Percentiles rank a stretch among this genome's conserved stretches.
Evolutionary conservation across 2,329 filamentous ascomycete genomes (phyloP).

Genomic region (Colletotrichum orbiculare): DNA sequence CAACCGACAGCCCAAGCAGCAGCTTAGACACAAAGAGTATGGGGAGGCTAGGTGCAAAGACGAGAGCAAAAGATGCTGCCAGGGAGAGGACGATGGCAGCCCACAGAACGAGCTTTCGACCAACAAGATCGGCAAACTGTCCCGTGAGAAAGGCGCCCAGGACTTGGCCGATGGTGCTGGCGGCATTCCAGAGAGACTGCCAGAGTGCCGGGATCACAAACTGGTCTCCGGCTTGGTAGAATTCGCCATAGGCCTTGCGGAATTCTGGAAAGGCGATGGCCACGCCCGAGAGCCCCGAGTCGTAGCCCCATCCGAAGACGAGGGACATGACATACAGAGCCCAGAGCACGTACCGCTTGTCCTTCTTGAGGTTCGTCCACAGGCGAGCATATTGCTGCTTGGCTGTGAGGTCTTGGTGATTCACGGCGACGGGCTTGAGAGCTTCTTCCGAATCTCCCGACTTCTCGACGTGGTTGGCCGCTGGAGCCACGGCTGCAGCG

Average conservation of each 20-base stretch:
- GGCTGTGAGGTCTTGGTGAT: constrained; percentile 38
- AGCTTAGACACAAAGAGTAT: constrained; percentile 45
- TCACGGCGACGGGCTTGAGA: background rate
- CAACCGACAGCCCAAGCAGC: constrained; percentile 41
- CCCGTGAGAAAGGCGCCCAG: constrained; percentile 43
- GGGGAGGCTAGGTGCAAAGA: constrained; percentile 42
- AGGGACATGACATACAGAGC: constrained; percentile 46
- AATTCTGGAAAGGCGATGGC: constrained; percentile 50
- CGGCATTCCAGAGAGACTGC: constrained; percentile 52
- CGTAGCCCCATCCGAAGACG: constrained; percentile 50
- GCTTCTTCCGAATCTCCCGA: background rate
- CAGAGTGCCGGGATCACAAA: constrained; percentile 49
- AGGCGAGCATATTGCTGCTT: constrained; percentile 43
- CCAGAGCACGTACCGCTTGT: constrained; percentile 43
- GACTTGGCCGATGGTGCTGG: constrained; percentile 47
- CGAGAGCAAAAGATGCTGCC: constrained; percentile 42
- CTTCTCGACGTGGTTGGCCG: constrained; percentile 23
- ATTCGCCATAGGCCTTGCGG: constrained; percentile 47
- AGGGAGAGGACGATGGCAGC: constrained; percentile 40
- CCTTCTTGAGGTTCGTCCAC: constrained; percentile 44
- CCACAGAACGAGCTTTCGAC: constrained; percentile 41
- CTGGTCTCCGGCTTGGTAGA: constrained; percentile 44
- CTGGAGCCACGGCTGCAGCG: constrained; percentile 1
- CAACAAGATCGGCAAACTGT: constrained; percentile 41
- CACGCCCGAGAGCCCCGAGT: constrained; percentile 48